Conservation (phyloP, 2,329 filamentous ascomycete species). For the Fusarium sp. region DNA sequence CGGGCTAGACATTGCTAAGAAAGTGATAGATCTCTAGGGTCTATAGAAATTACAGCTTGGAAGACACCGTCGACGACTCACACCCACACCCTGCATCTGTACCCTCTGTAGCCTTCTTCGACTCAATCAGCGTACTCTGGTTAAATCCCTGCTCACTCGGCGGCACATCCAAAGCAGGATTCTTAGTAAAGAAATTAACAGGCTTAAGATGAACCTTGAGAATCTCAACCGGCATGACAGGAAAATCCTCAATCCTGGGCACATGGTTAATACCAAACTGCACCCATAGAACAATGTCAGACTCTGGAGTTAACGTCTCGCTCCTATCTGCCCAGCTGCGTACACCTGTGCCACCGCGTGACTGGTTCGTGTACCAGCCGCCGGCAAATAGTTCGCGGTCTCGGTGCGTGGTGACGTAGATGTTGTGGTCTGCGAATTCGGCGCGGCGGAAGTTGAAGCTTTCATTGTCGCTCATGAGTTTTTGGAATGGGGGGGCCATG, state of each 20-base stretch:
- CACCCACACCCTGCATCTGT: slow-evolving; percentile 4
- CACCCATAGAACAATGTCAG: slow-evolving; percentile 70
- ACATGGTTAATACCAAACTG: slow-evolving; percentile 64
- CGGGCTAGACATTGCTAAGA: too few relatives aligned
- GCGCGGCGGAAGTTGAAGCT: slow-evolving; percentile 58
- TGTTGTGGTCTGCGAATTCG: slow-evolving; percentile 60
- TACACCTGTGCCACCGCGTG: slow-evolving; percentile 49
- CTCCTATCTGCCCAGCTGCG: slow-evolving; percentile 52
- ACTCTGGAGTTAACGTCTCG: slow-evolving; percentile 72
- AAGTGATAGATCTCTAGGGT: not conserved
- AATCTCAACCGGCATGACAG: slow-evolving; percentile 55
- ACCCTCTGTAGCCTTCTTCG: not conserved
- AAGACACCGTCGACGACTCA: not conserved
- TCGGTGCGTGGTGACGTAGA: slow-evolving; percentile 63
- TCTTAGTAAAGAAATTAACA: slow-evolving; percentile 61
- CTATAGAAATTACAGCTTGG: slow-evolving; percentile 16
- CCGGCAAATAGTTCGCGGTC: slow-evolving; percentile 64
- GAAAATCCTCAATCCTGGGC: slow-evolving; percentile 63
- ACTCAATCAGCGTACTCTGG: slow-evolving; percentile 29
- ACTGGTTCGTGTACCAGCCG: slow-evolving; percentile 66
- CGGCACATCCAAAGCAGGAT: slow-evolving; percentile 61
- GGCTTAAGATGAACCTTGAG: slow-evolving; percentile 48
- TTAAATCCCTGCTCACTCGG: slow-evolving; percentile 35
- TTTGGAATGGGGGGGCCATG: slow-evolving; percentile 58
- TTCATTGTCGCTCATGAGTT: slow-evolving; percentile 60